Conservation (phyloP, 2,329 filamentous ascomycete species). For the Microdochium paspali region DNA sequence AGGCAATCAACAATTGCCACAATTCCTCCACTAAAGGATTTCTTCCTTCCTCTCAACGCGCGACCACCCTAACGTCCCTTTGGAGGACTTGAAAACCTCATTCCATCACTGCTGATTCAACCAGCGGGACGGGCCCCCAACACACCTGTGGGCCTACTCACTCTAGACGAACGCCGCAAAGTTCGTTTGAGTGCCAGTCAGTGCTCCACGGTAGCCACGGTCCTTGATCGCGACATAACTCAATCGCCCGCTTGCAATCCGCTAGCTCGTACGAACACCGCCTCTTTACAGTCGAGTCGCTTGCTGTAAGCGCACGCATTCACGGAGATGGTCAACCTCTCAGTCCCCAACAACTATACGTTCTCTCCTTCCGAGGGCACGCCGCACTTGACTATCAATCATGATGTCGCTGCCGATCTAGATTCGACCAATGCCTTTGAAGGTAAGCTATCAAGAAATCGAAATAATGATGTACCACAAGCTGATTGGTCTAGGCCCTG, state of each 20-base stretch:
- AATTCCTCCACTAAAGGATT: slow-evolving; percentile 79
- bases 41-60: slow-evolving; percentile 72
- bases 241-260: slow-evolving; percentile 6
- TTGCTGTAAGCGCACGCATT: slow-evolving; percentile 7
- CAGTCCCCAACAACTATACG: slow-evolving; percentile 72
- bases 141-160: slow-evolving; percentile 90
- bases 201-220: slow-evolving; percentile 71
- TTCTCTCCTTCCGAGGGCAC: slow-evolving; percentile 75
- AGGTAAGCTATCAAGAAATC: slow-evolving; percentile 38
- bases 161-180: slow-evolving; percentile 84
- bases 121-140: slow-evolving; percentile 60
- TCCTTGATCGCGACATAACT: slow-evolving; percentile 10
- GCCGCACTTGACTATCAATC: slow-evolving; percentile 92
- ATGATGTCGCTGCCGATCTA: slow-evolving; percentile 82
- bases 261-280: slow-evolving; percentile 12
- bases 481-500: slow-evolving; percentile 53
- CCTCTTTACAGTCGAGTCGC: slow-evolving; percentile 4
- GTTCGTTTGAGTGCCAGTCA: slow-evolving; percentile 97
- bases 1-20: slow-evolving; percentile 58
- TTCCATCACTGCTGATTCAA: slow-evolving; percentile 71
- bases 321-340: slow-evolving; percentile 74
- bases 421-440: slow-evolving; percentile 97
- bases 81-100: slow-evolving; percentile 47
- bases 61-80: slow-evolving; percentile 84
- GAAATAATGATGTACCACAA: neutral